phyloP scores from a whole-genome alignment of 805 yeast species.

The Candida adriatica region DNA sequence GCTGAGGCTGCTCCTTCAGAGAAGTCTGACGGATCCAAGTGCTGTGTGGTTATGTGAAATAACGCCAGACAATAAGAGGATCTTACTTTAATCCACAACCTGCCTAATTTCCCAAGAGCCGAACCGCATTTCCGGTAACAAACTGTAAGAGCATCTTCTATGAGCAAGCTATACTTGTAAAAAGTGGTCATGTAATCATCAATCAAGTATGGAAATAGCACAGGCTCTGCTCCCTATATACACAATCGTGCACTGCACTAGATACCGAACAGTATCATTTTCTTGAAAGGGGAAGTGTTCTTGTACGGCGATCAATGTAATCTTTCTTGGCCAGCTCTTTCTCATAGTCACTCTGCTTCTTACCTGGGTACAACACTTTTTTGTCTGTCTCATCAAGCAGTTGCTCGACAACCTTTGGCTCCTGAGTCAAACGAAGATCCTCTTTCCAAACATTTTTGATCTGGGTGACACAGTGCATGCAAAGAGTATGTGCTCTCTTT shows the following conservation, averaged over 20 bases:
- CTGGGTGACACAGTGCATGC: constrained; percentile 88
- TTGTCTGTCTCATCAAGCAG: constrained; percentile 50
- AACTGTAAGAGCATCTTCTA: too few relatives aligned
- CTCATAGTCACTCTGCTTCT: constrained; percentile 39
- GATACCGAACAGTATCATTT: constrained; percentile 8
- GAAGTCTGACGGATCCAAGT: constrained; percentile 20
- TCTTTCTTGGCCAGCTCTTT: constrained; percentile 45
- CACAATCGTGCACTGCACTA: too few relatives aligned
- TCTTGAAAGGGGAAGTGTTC: constrained; percentile 46
- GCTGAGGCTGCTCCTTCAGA: constrained; percentile 6
- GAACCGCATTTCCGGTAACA: too few relatives aligned
- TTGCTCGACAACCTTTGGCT: constrained; percentile 20
- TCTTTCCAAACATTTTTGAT: constrained; percentile 68
- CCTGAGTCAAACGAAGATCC: constrained; percentile 25
- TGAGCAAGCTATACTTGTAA: too few relatives aligned
- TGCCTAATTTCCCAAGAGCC: too few relatives aligned
- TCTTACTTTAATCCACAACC: too few relatives aligned
- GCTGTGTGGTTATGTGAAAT: constrained; percentile 28
- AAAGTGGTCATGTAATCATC: too few relatives aligned
- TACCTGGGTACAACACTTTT: constrained; percentile 68
- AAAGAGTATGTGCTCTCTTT: constrained; percentile 83
- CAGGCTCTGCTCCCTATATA: too few relatives aligned
- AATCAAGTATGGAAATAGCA: too few relatives aligned
- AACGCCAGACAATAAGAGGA: too few relatives aligned
- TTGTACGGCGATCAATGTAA: constrained; percentile 48